phyloP scores from a whole-genome alignment of 768 basidiomycete genomes.

The Gautieria morchelliformis region DNA sequence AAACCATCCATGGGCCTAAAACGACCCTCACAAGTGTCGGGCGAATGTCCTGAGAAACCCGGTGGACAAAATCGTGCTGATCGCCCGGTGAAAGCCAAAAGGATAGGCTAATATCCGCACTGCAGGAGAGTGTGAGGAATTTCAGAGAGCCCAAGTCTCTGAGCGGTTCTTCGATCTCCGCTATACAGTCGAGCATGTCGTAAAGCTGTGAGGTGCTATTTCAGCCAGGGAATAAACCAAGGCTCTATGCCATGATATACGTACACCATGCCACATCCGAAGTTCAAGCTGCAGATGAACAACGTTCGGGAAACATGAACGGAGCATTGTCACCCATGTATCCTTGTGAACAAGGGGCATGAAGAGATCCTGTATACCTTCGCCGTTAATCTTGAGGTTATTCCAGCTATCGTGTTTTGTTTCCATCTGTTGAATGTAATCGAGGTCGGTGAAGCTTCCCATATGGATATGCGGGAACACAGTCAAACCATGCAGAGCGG shows the following conservation, averaged over 20 bases:
- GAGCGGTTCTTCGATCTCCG: background rate
- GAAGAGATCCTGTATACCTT: background rate
- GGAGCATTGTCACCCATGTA: background rate
- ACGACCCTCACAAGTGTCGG: background rate
- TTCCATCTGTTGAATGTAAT: background rate
- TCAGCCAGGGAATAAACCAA: background rate
- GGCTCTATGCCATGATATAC: background rate
- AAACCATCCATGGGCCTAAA: background rate
- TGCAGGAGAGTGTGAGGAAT: background rate
- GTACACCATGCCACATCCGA: background rate
- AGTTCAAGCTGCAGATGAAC: background rate
- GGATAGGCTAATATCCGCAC: no score
- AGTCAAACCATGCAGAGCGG: background rate
- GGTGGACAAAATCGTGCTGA: background rate
- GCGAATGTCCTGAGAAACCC: background rate
- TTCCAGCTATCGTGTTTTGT: background rate
- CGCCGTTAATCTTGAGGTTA: background rate
- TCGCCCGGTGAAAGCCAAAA: background rate
- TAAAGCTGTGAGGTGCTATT: background rate
- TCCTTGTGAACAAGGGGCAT: background rate
- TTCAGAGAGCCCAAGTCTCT: background rate
- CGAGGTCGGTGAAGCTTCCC: no score
- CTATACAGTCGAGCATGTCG: background rate
- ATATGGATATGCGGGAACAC: background rate
- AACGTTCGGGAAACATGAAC: background rate